Conservation (phyloP, 352 stramenopile species). For the Phytophthora sojae region DNA sequence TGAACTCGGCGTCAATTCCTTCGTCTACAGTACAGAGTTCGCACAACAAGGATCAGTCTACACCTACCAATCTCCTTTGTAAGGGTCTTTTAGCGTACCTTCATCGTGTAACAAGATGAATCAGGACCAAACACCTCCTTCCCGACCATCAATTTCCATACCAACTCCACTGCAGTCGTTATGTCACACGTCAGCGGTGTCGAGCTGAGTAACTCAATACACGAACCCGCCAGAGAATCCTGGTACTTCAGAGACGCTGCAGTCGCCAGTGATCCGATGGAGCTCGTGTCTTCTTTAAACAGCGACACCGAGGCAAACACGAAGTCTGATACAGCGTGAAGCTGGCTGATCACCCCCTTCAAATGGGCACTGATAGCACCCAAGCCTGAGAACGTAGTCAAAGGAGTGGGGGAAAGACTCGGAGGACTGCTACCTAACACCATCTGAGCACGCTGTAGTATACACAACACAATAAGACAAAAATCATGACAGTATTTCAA, state of each 20-base stretch:
- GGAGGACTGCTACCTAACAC: neutral
- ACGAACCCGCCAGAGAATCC: conserved; percentile 14
- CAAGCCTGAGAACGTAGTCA: neutral
- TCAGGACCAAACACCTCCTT: conserved; percentile 26
- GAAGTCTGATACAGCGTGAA: neutral
- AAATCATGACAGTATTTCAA: too few species aligned
- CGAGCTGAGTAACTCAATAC: conserved; percentile 23
- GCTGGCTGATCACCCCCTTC: neutral
- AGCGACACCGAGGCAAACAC: conserved; percentile 18
- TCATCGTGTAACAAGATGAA: conserved; percentile 17
- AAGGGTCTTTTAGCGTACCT: conserved; percentile 3
- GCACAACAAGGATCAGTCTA: neutral
- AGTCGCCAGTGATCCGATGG: conserved; percentile 1
- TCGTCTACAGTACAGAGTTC: conserved; percentile 3
- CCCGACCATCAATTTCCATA: conserved; percentile 24
- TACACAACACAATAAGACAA: too few species aligned
- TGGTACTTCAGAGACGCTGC: conserved; percentile 12
- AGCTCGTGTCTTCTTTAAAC: conserved; percentile 4
- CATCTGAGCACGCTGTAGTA: too few species aligned
- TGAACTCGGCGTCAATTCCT: conserved; percentile 8
- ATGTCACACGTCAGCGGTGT: conserved; percentile 15
- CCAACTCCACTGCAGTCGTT: neutral
- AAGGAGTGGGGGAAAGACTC: neutral
- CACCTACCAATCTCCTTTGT: neutral
- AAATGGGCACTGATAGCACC: conserved; percentile 10